phyloP scores from a whole-genome alignment of 192 early-diverging fungal genomes.

The Coemansia sp. region DNA sequence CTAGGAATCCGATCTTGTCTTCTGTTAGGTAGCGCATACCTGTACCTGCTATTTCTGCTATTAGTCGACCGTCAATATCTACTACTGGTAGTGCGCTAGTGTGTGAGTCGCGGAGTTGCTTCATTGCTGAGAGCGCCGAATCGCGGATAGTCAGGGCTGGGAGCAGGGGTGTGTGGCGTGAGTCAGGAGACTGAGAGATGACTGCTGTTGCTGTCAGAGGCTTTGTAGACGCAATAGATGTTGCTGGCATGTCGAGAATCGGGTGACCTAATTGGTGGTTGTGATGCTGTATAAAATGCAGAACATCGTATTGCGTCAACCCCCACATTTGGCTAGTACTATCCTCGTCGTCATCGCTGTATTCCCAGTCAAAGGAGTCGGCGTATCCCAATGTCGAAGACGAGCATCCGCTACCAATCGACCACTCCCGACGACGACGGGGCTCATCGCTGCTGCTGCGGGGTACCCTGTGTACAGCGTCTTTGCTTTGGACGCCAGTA shows the following conservation, averaged over 20 bases:
- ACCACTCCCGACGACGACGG: slow-evolving; percentile 2
- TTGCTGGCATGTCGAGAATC: slow-evolving; percentile 14
- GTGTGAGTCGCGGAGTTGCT: slow-evolving; percentile 30
- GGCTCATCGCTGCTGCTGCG: background rate
- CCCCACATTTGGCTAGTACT: slow-evolving; percentile 26
- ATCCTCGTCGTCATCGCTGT: slow-evolving; percentile 10
- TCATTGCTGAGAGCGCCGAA: slow-evolving; percentile 42
- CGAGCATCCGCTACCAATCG: slow-evolving; percentile 8
- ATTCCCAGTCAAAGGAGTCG: background rate
- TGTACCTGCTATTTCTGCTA: slow-evolving; percentile 47
- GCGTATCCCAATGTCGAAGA: background rate
- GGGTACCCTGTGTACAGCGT: background rate
- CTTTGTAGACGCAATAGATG: background rate
- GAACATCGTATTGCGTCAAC: slow-evolving; percentile 54
- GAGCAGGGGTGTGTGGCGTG: background rate
- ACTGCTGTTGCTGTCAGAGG: background rate
- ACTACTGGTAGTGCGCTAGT: slow-evolving; percentile 51
- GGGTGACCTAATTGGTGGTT: slow-evolving; percentile 44
- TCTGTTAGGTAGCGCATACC: slow-evolving; percentile 35
- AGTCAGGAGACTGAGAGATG: background rate
- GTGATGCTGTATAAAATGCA: slow-evolving; percentile 57
- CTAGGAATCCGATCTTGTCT: slow-evolving; percentile 36
- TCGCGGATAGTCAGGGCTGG: slow-evolving; percentile 33
- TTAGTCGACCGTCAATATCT: slow-evolving; percentile 42
- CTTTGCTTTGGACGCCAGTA: slow-evolving; percentile 3